A percentile compares a stretch with the other conserved stretches of the same genome.
Evolutionary conservation across 768 basidiomycete species (phyloP).

Genomic region (Lentinus brumalis): DNA sequence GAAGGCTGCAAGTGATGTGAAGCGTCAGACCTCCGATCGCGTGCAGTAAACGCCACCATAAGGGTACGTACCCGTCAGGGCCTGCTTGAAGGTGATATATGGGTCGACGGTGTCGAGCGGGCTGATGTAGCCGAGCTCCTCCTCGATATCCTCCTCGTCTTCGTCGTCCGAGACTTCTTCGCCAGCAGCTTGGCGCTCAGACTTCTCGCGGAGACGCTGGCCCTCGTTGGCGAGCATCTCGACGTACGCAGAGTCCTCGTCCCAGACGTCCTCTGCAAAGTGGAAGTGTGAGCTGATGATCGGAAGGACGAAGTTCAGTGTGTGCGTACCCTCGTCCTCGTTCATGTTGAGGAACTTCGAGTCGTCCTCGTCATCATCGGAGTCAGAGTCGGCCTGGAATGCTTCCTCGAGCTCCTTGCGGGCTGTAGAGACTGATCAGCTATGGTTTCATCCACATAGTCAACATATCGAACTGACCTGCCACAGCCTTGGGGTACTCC

Average conservation of each 20-base stretch:
- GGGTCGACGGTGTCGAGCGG: constrained; percentile 79
- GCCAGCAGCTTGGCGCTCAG: constrained; percentile 41
- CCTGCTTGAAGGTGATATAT: constrained; percentile 76
- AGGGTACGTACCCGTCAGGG: constrained; percentile 63
- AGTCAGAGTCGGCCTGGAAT: constrained; percentile 43
- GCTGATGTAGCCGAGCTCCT: constrained; percentile 86
- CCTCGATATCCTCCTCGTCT: constrained; percentile 62
- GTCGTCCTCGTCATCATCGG: constrained; percentile 54
- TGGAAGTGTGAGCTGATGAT: too few species aligned
- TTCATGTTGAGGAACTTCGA: constrained; percentile 57
- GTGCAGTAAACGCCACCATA: not conserved
- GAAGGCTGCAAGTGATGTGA: constrained; percentile 49
- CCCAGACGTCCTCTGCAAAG: constrained; percentile 79
- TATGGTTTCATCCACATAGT: not conserved
- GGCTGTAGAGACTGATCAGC: constrained; percentile 35
- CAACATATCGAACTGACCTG: constrained; percentile 46
- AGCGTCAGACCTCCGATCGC: not conserved
- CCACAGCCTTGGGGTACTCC: constrained; percentile 73
- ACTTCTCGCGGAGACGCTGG: constrained; percentile 68
- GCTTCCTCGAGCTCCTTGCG: constrained; percentile 63
- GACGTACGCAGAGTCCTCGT: constrained; percentile 85
- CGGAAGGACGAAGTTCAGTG: not conserved
- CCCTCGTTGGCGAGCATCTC: constrained; percentile 87
- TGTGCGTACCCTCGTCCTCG: constrained; percentile 60
- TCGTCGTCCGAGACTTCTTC: constrained; percentile 39